Conservation (phyloP, 164 flowering plant species). For the Berberis vulgaris region DNA sequence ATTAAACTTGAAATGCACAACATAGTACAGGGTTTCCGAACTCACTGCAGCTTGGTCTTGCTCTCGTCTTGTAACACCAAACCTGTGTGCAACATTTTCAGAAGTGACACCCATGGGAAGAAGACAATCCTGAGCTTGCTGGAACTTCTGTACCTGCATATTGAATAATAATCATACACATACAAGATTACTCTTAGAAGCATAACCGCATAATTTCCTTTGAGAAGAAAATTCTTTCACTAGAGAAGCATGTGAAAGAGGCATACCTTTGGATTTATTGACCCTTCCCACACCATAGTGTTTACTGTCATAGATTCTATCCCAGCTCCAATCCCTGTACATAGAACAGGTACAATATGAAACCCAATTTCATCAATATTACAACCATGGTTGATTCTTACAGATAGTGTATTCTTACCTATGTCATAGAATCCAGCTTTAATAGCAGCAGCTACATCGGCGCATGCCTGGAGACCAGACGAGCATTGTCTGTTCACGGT, state of each 20-base stretch:
- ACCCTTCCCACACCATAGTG: constrained; percentile 60
- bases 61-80: constrained; percentile 79
- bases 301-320: constrained; percentile 84
- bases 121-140: constrained; percentile 82
- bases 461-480: constrained; percentile 99
- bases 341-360: constrained; percentile 2
- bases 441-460: constrained; percentile 98
- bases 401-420: constrained; percentile 33
- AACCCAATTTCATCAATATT: not conserved
- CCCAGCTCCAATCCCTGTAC: constrained; percentile 91
- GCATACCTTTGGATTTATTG: constrained; percentile 73
- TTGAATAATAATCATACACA: not conserved
- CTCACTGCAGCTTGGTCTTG: constrained; percentile 99
- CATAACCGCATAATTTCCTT: not conserved
- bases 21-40: constrained; percentile 11
- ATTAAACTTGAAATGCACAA: not conserved
- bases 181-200: not conserved
- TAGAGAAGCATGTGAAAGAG: not conserved
- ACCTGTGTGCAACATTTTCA: constrained; percentile 96
- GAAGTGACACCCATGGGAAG: constrained; percentile 99
- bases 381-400: not conserved
- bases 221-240: not conserved
- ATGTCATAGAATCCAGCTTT: constrained; percentile 97
- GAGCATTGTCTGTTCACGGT: constrained; percentile 98
- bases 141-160: constrained; percentile 45